Conservation (phyloP, 2,329 filamentous ascomycete genomes). For the Trichoderma atrobrunneum region DNA sequence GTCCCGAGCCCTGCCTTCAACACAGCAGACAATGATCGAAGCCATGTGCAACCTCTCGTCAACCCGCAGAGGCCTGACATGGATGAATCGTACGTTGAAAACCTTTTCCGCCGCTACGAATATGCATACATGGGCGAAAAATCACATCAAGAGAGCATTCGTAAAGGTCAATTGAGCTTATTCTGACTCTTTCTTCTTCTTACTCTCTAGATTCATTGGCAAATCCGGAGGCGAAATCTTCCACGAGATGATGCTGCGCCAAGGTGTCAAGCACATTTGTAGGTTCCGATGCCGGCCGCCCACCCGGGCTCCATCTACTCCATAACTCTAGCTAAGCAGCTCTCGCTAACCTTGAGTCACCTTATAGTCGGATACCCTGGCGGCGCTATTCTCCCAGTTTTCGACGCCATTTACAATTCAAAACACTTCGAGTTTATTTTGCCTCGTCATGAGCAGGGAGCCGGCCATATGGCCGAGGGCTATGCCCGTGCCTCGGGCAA, state of each 20-base stretch:
- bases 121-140: background rate
- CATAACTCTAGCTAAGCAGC: constrained; percentile 96
- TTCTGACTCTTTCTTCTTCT: background rate
- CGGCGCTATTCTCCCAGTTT: constrained; percentile 94
- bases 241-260: constrained; percentile 96
- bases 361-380: constrained; percentile 80
- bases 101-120: background rate
- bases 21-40: constrained; percentile 40
- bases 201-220: constrained; percentile 68
- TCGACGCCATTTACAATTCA: constrained; percentile 98
- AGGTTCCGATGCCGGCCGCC: constrained; percentile 43
- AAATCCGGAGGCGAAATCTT: constrained; percentile 94
- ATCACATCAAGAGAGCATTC: constrained; percentile 2
- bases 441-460: constrained; percentile 88
- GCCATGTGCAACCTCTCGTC: constrained; percentile 66
- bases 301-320: constrained; percentile 95
- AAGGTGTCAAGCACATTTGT: constrained; percentile 66
- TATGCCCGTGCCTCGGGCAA: constrained; percentile 95
- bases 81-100: constrained; percentile 68
- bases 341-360: constrained; percentile 43
- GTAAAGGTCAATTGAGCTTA: constrained; percentile 15
- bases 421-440: constrained; percentile 95
- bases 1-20: constrained; percentile 62
- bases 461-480: constrained; percentile 97
- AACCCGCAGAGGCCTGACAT: constrained; percentile 58